A percentile compares a stretch with the other conserved stretches of the same genome.
phyloP scores from a whole-genome alignment of 1,284 basidiomycete genomes.

The Pseudozyma pruni region DNA sequence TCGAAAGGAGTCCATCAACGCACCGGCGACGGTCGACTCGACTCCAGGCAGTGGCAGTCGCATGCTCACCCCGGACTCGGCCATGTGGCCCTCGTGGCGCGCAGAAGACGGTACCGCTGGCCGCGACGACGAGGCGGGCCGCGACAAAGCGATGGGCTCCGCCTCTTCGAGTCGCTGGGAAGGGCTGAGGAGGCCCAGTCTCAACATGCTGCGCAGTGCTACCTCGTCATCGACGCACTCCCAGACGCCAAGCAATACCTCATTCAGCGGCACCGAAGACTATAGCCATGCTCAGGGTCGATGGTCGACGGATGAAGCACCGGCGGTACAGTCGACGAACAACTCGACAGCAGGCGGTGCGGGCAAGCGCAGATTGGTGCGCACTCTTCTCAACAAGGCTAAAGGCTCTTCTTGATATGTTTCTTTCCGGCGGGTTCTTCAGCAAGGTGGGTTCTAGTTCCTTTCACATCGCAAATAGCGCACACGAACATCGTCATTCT shows the following conservation, averaged over 20 bases:
- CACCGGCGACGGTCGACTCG: neutral
- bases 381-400: conserved; percentile 37
- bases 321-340: neutral
- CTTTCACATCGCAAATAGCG: neutral
- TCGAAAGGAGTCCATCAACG: conserved; percentile 40
- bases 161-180: conserved; percentile 28
- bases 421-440: neutral
- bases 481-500: neutral
- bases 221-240: conserved; percentile 33
- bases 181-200: conserved; percentile 27
- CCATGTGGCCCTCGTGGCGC: conserved; percentile 19
- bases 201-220: conserved; percentile 38
- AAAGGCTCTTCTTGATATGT: conserved; percentile 26
- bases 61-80: conserved; percentile 24
- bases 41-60: conserved; percentile 4
- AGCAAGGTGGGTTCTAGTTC: neutral
- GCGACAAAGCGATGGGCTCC: conserved; percentile 2
- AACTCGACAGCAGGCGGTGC: conserved; percentile 1
- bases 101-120: neutral
- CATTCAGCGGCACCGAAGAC: conserved; percentile 11
- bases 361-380: conserved; percentile 28
- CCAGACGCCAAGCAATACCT: conserved; percentile 22
- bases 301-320: conserved; percentile 20
- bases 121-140: conserved; percentile 5
- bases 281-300: conserved; percentile 16